Conservation (phyloP, 1,284 basidiomycete species). For the Wolfiporia cocos region DNA sequence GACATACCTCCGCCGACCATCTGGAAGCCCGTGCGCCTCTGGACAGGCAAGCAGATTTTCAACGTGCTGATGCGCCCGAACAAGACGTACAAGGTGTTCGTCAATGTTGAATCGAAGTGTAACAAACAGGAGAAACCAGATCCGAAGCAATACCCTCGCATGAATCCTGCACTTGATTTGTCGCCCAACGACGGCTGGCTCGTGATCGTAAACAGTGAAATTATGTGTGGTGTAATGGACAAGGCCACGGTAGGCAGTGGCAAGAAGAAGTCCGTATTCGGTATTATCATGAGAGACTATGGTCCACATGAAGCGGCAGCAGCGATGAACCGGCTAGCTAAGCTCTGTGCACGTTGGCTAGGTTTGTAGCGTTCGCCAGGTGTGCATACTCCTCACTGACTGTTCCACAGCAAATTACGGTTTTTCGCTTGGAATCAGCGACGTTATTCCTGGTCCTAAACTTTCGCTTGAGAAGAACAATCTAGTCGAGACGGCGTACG, state of each 20-base stretch:
- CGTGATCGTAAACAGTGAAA: slow-evolving; percentile 96
- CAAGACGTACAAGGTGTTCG: slow-evolving; percentile 74
- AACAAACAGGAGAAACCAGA: slow-evolving; percentile 88
- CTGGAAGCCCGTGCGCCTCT: slow-evolving; percentile 88
- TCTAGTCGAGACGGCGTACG: slow-evolving; percentile 88
- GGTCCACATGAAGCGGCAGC: slow-evolving; percentile 91
- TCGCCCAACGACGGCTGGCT: slow-evolving; percentile 98
- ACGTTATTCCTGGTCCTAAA: slow-evolving; percentile 92
- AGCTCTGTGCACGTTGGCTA: slow-evolving; percentile 92
- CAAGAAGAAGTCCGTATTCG: slow-evolving; percentile 99
- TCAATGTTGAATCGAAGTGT: slow-evolving; percentile 97
- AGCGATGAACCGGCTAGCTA: slow-evolving; percentile 96
- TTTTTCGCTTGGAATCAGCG: slow-evolving; percentile 98
- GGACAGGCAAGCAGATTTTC: slow-evolving; percentile 99
- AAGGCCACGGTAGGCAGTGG: slow-evolving; percentile 98
- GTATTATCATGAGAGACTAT: slow-evolving; percentile 96
- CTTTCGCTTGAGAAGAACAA: slow-evolving; percentile 80
- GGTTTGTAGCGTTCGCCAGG: slow-evolving; percentile 39
- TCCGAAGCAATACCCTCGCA: slow-evolving; percentile 49
- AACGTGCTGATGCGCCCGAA: slow-evolving; percentile 96
- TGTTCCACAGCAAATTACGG: slow-evolving; percentile 79
- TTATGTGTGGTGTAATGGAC: slow-evolving; percentile 99
- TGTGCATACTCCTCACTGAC: neutral
- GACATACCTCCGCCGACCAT: slow-evolving; percentile 95
- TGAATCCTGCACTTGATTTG: slow-evolving; percentile 73